Evolutionary conservation across 371 early-diverging fungal genomes (phyloP).

Genomic region (Rhizopus delemar): DNA sequence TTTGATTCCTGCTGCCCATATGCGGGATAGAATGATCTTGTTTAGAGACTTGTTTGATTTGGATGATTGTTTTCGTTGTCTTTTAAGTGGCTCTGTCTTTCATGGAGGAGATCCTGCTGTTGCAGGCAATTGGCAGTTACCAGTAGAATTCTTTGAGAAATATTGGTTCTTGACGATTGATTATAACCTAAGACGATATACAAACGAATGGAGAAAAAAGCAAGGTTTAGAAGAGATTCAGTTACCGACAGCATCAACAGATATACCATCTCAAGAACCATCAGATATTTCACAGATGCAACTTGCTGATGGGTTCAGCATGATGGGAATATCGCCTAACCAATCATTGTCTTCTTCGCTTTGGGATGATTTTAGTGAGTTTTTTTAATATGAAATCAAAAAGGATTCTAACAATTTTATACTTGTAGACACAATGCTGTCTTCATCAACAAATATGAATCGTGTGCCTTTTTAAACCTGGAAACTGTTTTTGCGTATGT

Average conservation of each 20-base stretch:
- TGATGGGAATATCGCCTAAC: conserved; percentile 1
- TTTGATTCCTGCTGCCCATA: conserved; percentile 57
- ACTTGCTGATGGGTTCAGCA: neutral
- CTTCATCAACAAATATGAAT: neutral
- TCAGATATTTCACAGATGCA: neutral
- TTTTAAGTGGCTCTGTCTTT: conserved; percentile 52
- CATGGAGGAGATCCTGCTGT: conserved; percentile 60
- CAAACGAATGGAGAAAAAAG: conserved; percentile 32
- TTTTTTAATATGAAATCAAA: neutral
- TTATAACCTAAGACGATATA: conserved; percentile 36
- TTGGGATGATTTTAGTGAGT: conserved; percentile 5
- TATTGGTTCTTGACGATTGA: conserved; percentile 56
- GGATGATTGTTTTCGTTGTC: conserved; percentile 55
- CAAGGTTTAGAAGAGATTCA: conserved; percentile 34
- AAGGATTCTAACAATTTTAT: neutral
- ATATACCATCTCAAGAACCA: neutral
- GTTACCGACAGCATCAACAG: neutral
- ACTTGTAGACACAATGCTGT: neutral
- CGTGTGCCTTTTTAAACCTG: neutral
- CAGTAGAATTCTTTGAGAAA: conserved; percentile 56
- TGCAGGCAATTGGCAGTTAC: conserved; percentile 59
- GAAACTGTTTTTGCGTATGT: neutral
- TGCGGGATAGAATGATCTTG: conserved; percentile 64
- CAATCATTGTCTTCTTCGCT: neutral
- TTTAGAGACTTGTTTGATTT: conserved; percentile 57